Evolutionary conservation across 2,329 filamentous ascomycete species (phyloP).

Genomic region (Alternaria viburni): DNA sequence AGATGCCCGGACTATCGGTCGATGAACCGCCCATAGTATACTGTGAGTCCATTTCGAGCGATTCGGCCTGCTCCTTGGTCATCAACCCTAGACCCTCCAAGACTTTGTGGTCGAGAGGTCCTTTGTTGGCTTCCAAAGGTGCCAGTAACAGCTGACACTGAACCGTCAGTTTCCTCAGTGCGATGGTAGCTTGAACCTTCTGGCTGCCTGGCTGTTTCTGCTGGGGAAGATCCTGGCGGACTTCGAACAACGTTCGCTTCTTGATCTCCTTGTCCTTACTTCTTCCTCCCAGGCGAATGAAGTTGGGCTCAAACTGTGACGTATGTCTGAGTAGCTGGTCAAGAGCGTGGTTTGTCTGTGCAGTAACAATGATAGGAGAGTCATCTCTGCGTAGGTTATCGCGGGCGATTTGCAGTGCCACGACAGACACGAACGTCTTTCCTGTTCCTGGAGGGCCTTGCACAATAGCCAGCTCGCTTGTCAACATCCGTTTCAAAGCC

Average conservation of each 20-base stretch:
- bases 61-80: constrained; percentile 67
- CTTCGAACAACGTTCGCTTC: constrained; percentile 68
- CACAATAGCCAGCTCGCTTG: constrained; percentile 73
- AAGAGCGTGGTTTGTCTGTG: constrained; percentile 89
- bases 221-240: constrained; percentile 51
- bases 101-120: constrained; percentile 38
- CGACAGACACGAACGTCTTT: constrained; percentile 83
- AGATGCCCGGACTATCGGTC: constrained; percentile 33
- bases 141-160: constrained; percentile 33
- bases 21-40: constrained; percentile 49
- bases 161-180: constrained; percentile 48
- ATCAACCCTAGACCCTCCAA: constrained; percentile 66
- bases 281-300: constrained; percentile 72
- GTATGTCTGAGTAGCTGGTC: constrained; percentile 78
- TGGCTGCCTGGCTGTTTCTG: constrained; percentile 46
- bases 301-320: constrained; percentile 65
- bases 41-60: constrained; percentile 60
- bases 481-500: constrained; percentile 73
- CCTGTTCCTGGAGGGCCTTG: constrained; percentile 83
- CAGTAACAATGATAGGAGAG: constrained; percentile 76
- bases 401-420: constrained; percentile 71
- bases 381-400: constrained; percentile 62
- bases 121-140: constrained; percentile 30
- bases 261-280: constrained; percentile 71
- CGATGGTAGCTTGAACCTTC: constrained; percentile 47